Percentiles rank a stretch among this genome's conserved stretches.
Conservation (phyloP, 208 protist genomes). For the Endotrypanum monterogeii region DNA sequence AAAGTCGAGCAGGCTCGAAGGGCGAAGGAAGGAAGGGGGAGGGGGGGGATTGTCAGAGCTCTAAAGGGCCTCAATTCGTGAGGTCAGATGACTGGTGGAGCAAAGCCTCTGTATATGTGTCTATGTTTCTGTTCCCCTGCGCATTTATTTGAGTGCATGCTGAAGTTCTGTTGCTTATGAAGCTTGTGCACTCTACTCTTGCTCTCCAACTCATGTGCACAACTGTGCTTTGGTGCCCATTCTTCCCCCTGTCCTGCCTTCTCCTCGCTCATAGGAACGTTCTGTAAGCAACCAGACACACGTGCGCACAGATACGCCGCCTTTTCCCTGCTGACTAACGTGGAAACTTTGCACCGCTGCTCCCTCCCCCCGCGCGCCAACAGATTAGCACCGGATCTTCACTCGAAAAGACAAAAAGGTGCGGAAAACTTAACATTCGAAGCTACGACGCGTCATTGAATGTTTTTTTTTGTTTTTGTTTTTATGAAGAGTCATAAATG, state of each 20-base stretch:
- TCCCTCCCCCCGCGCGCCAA: too few relatives aligned
- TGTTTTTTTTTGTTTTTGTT: background rate
- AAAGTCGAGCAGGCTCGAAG: background rate
- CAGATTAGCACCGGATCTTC: too few relatives aligned
- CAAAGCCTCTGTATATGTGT: background rate
- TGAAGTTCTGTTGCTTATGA: background rate
- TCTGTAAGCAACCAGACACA: background rate
- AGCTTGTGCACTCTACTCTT: background rate
- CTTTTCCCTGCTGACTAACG: too few relatives aligned
- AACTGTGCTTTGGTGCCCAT: background rate
- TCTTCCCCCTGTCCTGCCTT: background rate
- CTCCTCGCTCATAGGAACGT: background rate
- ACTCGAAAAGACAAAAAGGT: too few relatives aligned
- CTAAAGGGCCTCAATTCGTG: background rate
- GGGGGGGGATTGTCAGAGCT: too few relatives aligned
- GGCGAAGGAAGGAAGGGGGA: too few relatives aligned
- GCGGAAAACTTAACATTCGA: background rate
- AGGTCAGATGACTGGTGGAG: background rate
- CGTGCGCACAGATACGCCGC: background rate
- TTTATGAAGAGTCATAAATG: too few relatives aligned
- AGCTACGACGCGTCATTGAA: background rate
- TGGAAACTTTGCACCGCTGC: too few relatives aligned
- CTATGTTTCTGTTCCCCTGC: background rate
- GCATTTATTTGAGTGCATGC: too few relatives aligned
- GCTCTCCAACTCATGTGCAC: background rate